Evolutionary conservation across 176 grass and related monocot genomes (phyloP).

Genomic region (Eremochloa ophiuroides): DNA sequence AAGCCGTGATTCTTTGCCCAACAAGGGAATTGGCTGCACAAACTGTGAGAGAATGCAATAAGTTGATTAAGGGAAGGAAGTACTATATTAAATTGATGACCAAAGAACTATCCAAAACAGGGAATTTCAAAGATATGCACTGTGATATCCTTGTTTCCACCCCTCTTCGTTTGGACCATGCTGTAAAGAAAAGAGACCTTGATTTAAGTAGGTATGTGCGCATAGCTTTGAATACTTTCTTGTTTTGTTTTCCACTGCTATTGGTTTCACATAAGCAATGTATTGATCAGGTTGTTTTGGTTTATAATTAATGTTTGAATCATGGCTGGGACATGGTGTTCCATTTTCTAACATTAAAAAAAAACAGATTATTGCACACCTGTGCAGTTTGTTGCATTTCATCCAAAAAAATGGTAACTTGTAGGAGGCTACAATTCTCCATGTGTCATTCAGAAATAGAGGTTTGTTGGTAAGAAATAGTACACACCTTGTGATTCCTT

Average conservation of each 20-base stretch:
- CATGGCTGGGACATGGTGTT: background rate
- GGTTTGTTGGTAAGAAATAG: constrained; percentile 1
- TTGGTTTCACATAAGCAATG: background rate
- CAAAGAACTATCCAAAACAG: constrained; percentile 82
- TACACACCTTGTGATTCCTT: background rate
- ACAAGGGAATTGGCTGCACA: constrained; percentile 94
- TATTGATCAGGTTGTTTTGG: background rate
- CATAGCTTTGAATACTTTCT: background rate
- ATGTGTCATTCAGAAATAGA: background rate
- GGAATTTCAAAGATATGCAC: constrained; percentile 90
- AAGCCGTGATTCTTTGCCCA: constrained; percentile 80
- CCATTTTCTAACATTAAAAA: background rate
- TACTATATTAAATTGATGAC: constrained; percentile 95
- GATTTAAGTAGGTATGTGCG: constrained; percentile 83
- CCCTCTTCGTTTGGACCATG: constrained; percentile 80
- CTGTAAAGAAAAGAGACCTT: constrained; percentile 69
- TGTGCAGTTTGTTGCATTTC: background rate
- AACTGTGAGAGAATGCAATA: constrained; percentile 92
- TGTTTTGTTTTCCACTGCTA: background rate
- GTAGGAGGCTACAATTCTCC: background rate
- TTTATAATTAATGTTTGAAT: constrained; percentile 1
- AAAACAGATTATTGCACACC: background rate
- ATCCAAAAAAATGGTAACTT: background rate
- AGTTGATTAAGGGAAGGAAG: constrained; percentile 67
- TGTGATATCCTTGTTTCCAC: constrained; percentile 88